Conservation (phyloP, 306 rosid species). For the Rosa chinensis region DNA sequence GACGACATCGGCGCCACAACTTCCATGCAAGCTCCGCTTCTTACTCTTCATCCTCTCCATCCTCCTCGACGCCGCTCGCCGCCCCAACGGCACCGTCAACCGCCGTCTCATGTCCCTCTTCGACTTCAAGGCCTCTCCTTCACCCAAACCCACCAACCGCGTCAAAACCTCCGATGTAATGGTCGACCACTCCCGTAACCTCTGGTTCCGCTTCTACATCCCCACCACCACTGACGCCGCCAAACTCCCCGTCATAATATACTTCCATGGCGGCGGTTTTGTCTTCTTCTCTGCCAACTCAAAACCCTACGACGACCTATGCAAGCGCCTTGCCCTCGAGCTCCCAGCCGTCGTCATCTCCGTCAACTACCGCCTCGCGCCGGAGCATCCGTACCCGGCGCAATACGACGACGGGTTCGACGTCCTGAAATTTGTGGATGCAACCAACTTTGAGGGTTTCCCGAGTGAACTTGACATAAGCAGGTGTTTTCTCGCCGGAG, state of each 20-base stretch:
- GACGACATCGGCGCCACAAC: not conserved
- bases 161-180: constrained; percentile 2
- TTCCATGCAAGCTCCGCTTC: constrained; percentile 18
- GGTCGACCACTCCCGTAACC: constrained; percentile 5
- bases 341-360: not conserved
- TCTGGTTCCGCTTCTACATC: constrained; percentile 16
- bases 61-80: constrained; percentile 1
- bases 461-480: not conserved
- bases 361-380: constrained; percentile 25
- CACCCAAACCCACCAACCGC: constrained; percentile 1
- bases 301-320: constrained; percentile 3
- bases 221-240: not conserved
- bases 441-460: not conserved
- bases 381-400: constrained; percentile 23
- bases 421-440: constrained; percentile 18
- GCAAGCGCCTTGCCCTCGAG: not conserved
- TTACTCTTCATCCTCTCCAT: constrained; percentile 6
- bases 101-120: constrained; percentile 10
- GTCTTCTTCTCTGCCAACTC: constrained; percentile 9
- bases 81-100: constrained; percentile 10
- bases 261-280: constrained; percentile 28
- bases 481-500: constrained; percentile 22
- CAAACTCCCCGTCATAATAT: constrained; percentile 18
- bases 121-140: constrained; percentile 5
- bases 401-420: constrained; percentile 35